Evolutionary conservation across 2,329 filamentous ascomycete genomes (phyloP), one percentile per base, ranked within the genome.

Genomic region (Exophiala mesophila): DNA sequence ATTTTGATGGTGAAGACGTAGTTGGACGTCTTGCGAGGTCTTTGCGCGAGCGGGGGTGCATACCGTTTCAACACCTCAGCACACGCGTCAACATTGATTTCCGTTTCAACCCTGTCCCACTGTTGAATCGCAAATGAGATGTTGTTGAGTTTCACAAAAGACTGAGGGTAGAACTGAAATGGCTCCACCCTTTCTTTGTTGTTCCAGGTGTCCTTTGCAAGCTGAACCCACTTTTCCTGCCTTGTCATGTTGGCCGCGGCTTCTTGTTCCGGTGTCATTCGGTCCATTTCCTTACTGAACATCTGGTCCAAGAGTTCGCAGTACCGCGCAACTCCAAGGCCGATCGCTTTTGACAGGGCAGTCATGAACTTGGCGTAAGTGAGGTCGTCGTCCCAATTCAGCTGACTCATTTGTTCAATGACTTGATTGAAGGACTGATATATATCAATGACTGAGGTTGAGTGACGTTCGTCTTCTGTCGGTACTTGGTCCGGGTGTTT

Each of bases 1-100:
- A 98, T 89, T 68, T 98, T 98, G 67, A 98, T 89, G 1, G 92
- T 97, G 66, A 98, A 98, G 41, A 96, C 89, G 61, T 94, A 97
- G 61, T 94, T 96, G 50, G 80, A 85, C 30, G 83, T 79, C 56
- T 80, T 83, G 55, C 80, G 80, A 43, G 77, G 73, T 58, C 74
- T 74, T 47, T 80, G 77, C n/a, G 80, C 80, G 39, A 78, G 73
- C 1, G 85, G 82, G 6, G 86, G 86, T 18, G 86, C 79, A 49
- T 84, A 73, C 56, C 77, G 81, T 34, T 82, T 80, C 37, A 98
- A 78, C 12, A 94, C 79, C 38, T 85, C 82, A 3, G 89, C 89
- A 58, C 88, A 96, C 8, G 77, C 83, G 61, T 98, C 92, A 9
- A 94, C 88, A 56, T 96, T 89, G 72, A 97, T 87, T 45, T 83